phyloP scores from a whole-genome alignment of 371 early-diverging fungal species.

The Apophysomyces ossiformis region DNA sequence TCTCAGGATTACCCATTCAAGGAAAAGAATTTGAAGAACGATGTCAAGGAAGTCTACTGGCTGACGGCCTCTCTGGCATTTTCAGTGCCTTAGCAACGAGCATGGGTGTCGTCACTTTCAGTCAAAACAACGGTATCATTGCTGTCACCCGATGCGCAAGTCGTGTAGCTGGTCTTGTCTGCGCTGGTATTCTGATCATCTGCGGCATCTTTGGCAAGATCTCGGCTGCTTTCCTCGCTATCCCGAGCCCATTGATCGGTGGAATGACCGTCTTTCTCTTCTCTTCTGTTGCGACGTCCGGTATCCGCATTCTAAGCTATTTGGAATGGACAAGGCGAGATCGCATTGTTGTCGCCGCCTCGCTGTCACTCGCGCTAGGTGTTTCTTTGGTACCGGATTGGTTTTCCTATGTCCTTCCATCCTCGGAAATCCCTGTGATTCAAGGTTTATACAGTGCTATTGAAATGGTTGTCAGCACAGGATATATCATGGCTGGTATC shows the following conservation, averaged over 20 bases:
- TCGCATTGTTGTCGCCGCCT: constrained; percentile 59
- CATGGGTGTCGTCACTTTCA: constrained; percentile 62
- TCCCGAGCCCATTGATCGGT: constrained; percentile 57
- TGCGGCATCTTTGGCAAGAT: constrained; percentile 64
- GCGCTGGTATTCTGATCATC: constrained; percentile 55
- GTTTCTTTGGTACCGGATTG: constrained; percentile 59
- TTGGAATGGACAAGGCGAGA: constrained; percentile 67
- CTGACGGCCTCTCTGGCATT: constrained; percentile 58
- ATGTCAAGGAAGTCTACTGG: constrained; percentile 63
- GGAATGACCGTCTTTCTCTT: constrained; percentile 67
- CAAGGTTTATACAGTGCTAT: constrained; percentile 57
- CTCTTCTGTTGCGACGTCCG: constrained; percentile 62
- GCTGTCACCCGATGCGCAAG: constrained; percentile 65
- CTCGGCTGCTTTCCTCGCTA: constrained; percentile 59
- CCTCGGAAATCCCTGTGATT: constrained; percentile 42
- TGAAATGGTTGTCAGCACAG: constrained; percentile 56
- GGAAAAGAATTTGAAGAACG: constrained; percentile 62
- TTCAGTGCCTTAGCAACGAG: constrained; percentile 57
- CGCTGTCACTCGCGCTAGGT: constrained; percentile 56
- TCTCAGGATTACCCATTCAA: constrained; percentile 58
- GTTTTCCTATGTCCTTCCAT: constrained; percentile 54
- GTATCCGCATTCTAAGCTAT: constrained; percentile 62
- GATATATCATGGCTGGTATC: constrained; percentile 60
- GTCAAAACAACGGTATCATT: constrained; percentile 68
- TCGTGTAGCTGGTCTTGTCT: constrained; percentile 58